A percentile compares a stretch with the other conserved stretches of the same genome.
phyloP scores from a whole-genome alignment of 305 asterid genomes.

The Solanum hybrid region DNA sequence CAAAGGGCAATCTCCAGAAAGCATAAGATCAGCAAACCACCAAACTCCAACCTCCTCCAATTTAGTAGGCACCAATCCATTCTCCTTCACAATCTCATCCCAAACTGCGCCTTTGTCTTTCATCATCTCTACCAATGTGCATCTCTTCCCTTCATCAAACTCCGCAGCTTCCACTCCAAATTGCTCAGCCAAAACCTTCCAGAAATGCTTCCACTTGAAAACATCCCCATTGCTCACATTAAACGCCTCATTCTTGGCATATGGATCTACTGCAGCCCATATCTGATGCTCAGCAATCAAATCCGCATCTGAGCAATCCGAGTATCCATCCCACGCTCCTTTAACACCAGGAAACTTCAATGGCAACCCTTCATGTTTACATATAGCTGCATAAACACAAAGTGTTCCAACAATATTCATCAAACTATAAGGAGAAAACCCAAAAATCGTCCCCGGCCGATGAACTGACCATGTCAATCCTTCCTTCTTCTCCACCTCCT shows the following conservation, averaged over 20 bases:
- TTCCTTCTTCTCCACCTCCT: slow-evolving; percentile 18
- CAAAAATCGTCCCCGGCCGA: slow-evolving; percentile 45
- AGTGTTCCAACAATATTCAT: slow-evolving; percentile 42
- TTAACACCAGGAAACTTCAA: slow-evolving; percentile 45
- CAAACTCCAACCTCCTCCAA: slow-evolving; percentile 48
- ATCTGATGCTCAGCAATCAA: slow-evolving; percentile 63
- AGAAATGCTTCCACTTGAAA: slow-evolving; percentile 55
- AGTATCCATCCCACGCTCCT: slow-evolving; percentile 51
- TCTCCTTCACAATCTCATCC: slow-evolving; percentile 50
- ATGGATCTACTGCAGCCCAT: slow-evolving; percentile 51
- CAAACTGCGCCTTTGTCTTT: slow-evolving; percentile 44
- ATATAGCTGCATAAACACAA: slow-evolving; percentile 47
- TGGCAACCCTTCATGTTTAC: slow-evolving; percentile 41
- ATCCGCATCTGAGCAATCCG: slow-evolving; percentile 42
- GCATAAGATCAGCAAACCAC: slow-evolving; percentile 50
- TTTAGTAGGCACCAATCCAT: slow-evolving; percentile 28
- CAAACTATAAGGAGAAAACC: slow-evolving; percentile 49
- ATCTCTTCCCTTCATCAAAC: slow-evolving; percentile 28
- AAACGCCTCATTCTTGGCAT: slow-evolving; percentile 47
- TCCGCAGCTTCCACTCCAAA: slow-evolving; percentile 35
- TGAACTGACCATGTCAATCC: slow-evolving; percentile 57
- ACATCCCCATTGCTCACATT: slow-evolving; percentile 54
- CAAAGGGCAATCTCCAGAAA: slow-evolving; percentile 34
- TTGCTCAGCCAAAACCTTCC: slow-evolving; percentile 47
- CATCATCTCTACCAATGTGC: slow-evolving; percentile 48